Evolutionary conservation across 2,329 filamentous ascomycete species (phyloP).

Genomic region (Colletotrichum karsti): DNA sequence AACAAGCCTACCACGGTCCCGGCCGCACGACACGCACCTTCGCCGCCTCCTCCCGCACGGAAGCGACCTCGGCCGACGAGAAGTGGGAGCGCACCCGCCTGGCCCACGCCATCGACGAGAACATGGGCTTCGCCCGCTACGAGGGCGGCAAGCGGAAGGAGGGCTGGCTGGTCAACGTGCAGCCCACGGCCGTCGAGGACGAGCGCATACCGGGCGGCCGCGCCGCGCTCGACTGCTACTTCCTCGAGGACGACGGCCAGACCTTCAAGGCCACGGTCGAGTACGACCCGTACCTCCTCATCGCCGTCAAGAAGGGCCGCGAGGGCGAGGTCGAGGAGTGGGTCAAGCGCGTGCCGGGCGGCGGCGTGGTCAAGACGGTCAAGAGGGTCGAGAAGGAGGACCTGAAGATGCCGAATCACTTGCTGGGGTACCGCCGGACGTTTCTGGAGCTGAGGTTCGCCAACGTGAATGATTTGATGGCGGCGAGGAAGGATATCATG

Average conservation of each 20-base stretch:
- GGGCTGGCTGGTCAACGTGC: conserved; percentile 96
- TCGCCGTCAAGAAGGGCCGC: conserved; percentile 86
- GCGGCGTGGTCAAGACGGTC: conserved; percentile 83
- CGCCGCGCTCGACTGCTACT: conserved; percentile 95
- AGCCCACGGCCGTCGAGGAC: conserved; percentile 88
- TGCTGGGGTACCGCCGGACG: conserved; percentile 87
- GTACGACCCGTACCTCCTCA: conserved; percentile 95
- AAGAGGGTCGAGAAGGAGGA: conserved; percentile 90
- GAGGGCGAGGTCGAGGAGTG: conserved; percentile 97
- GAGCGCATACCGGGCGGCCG: conserved; percentile 84
- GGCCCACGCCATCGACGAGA: conserved; percentile 90
- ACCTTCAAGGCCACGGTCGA: conserved; percentile 97
- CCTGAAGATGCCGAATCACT: conserved; percentile 91
- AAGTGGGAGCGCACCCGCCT: conserved; percentile 86
- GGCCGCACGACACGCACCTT: conserved; percentile 76
- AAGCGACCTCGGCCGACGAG: conserved; percentile 92
- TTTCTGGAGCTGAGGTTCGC: conserved; percentile 88
- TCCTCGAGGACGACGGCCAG: conserved; percentile 86
- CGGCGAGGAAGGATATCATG: conserved; percentile 84
- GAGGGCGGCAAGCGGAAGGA: conserved; percentile 84
- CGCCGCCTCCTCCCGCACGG: conserved; percentile 78
- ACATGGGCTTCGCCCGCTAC: conserved; percentile 92
- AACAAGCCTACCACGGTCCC: conserved; percentile 76
- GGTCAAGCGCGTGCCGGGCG: conserved; percentile 79
- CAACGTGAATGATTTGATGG: conserved; percentile 86